Evolutionary conservation across 345 rosid genomes (phyloP).

Genomic region (Eucalyptus paniculata): DNA sequence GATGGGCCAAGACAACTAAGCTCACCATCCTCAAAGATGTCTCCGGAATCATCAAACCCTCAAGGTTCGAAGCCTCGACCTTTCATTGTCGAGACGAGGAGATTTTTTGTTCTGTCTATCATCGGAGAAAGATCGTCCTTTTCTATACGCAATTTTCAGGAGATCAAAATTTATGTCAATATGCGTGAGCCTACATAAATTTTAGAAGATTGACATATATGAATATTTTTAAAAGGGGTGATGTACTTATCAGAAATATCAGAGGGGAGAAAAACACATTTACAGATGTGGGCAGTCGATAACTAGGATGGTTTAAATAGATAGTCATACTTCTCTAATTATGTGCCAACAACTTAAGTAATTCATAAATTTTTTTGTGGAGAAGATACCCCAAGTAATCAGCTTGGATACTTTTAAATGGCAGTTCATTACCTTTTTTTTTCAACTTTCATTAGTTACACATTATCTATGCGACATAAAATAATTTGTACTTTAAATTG

Average conservation of each 20-base stretch:
- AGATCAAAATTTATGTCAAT: not conserved
- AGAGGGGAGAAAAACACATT: not conserved
- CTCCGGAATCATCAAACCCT: conserved; percentile 63
- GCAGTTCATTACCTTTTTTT: not conserved
- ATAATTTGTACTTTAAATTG: not conserved
- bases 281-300: not conserved
- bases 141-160: not conserved
- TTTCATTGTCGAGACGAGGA: not conserved
- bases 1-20: conserved; percentile 46
- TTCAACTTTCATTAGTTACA: not conserved
- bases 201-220: not conserved
- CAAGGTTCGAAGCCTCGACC: conserved; percentile 18
- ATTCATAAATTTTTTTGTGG: not conserved
- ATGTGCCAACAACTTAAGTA: not conserved
- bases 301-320: not conserved
- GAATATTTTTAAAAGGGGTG: not conserved
- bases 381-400: not conserved
- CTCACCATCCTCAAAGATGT: conserved; percentile 76
- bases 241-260: not conserved
- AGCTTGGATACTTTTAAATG: not conserved
- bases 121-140: not conserved
- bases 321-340: not conserved
- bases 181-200: not conserved
- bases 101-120: not conserved
- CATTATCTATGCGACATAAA: not conserved